Percentiles rank a stretch among this genome's conserved stretches.
Conservation (phyloP, 768 basidiomycete genomes). For the Boletus reticulatus region DNA sequence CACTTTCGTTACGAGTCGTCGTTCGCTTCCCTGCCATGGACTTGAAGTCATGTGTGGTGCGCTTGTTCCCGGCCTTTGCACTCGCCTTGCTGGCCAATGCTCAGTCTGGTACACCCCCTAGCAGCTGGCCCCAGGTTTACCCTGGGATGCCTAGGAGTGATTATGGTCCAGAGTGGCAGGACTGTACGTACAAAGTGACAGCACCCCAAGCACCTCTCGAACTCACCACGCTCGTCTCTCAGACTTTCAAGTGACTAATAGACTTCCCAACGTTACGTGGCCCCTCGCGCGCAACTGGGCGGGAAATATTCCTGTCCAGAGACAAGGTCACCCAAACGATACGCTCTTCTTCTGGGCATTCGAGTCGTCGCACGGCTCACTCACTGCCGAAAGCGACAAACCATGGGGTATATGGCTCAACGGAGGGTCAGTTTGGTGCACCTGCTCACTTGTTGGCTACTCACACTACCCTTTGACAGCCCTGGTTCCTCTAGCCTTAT, state of each 20-base stretch:
- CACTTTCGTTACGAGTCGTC: not conserved
- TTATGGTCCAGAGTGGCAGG: constrained; percentile 60
- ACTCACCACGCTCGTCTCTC: not conserved
- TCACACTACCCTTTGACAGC: constrained; percentile 26
- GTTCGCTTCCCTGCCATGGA: constrained; percentile 18
- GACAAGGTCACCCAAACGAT: constrained; percentile 58
- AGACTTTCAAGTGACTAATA: constrained; percentile 61
- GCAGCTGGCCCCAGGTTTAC: constrained; percentile 41
- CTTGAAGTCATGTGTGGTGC: constrained; percentile 9
- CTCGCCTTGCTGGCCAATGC: constrained; percentile 15
- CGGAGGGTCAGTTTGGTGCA: constrained; percentile 49
- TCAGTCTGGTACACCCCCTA: constrained; percentile 26
- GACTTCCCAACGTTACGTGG: constrained; percentile 63
- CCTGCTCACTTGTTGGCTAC: not conserved
- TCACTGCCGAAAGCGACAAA: constrained; percentile 43
- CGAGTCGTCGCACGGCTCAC: constrained; percentile 54
- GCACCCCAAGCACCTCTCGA: not conserved
- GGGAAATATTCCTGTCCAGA: constrained; percentile 61
- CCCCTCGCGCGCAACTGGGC: constrained; percentile 51
- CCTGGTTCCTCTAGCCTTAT: constrained; percentile 71
- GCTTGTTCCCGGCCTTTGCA: constrained; percentile 2
- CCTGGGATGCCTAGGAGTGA: constrained; percentile 43
- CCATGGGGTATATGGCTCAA: constrained; percentile 79
- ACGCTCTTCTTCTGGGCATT: constrained; percentile 68
- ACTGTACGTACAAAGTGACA: constrained; percentile 41